A percentile compares a stretch with the other conserved stretches of the same genome.
Conservation (phyloP, 163 green algal species). For the Chloromonas sp. region DNA sequence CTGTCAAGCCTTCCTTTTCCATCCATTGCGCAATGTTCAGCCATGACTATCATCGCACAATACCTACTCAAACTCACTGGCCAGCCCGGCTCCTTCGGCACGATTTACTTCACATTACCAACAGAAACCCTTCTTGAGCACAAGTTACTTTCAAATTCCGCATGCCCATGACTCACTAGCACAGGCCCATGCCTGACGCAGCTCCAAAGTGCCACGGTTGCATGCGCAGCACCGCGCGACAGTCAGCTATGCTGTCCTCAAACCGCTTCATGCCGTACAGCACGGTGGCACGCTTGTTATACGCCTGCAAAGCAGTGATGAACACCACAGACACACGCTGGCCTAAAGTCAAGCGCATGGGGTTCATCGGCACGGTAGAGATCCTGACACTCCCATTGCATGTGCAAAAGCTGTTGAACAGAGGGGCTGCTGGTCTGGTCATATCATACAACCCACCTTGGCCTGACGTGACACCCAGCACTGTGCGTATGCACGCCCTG, state of each 20-base stretch:
- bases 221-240: conserved; percentile 5
- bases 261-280: conserved; percentile 57
- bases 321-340: not conserved
- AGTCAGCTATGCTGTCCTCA: conserved; percentile 53
- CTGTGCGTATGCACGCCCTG: too few relatives aligned
- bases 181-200: not conserved
- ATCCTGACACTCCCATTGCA: too few relatives aligned
- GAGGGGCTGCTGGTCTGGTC: not conserved
- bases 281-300: conserved; percentile 71
- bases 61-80: too few relatives aligned
- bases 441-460: too few relatives aligned
- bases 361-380: not conserved
- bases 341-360: not conserved
- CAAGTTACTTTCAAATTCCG: too few relatives aligned
- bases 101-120: too few relatives aligned
- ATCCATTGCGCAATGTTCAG: too few relatives aligned
- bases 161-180: conserved; percentile 1
- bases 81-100: not conserved
- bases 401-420: not conserved
- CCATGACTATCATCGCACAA: too few relatives aligned
- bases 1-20: too few relatives aligned
- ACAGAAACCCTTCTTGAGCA: too few relatives aligned
- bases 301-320: conserved; percentile 35
- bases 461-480: too few relatives aligned
- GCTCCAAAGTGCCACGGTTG: not conserved